Evolutionary conservation across 371 early-diverging fungal genomes (phyloP), one percentile per base, ranked within the genome.

Genomic region (Rhizopus arrhizus): DNA sequence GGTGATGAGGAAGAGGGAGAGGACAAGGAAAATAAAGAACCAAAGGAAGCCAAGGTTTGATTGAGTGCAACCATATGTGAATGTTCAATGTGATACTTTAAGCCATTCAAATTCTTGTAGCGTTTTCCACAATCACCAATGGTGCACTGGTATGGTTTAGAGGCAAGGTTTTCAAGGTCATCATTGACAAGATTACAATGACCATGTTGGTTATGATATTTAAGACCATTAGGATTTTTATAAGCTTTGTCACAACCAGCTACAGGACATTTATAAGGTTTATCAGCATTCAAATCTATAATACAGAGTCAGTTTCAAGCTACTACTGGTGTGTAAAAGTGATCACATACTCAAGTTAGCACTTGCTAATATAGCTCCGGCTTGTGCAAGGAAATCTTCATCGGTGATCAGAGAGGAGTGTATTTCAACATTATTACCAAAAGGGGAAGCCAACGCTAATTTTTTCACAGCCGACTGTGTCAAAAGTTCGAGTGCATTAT

Each of bases 151-250:
- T 83, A 83, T 9, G 96, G 97, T 76, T 95, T 96, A 32, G 89
- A 72, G 15, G 71, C 69, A 45, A 73, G 62, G 49, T 64, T 74
- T 50, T 77, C 77, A 54, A 68, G 78, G 16, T 78, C 79, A 29
- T 83, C 80, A 5, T 69, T 59, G 31, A 69, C 55, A 10, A 80
- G 64, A 47, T 74, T 77, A 57, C 80, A 80, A 62, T 96, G 98
- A 38, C 91, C 91, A 63, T 94, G 94, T 64, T 87, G 85, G 61
- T 91, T 89, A 72, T 97, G 98, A 77, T 97, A 97, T 74, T 96
- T 95, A 46, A 99, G 84, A 22, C 99, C 99, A 66, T 98, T 98
- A 40, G 95, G 88, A 80, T 99, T 99, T 81, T 98, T 99, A 84
- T 99, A 99, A 28, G 92, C 85, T 75, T 96, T 98, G 59, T 92